A percentile compares a stretch with the other conserved stretches of the same genome.
These are phyloP conservation scores for Diaporthe australafricana DNA, from an alignment of 2,329 filamentous ascomycete species.

Conservation along the genomic window DNA sequence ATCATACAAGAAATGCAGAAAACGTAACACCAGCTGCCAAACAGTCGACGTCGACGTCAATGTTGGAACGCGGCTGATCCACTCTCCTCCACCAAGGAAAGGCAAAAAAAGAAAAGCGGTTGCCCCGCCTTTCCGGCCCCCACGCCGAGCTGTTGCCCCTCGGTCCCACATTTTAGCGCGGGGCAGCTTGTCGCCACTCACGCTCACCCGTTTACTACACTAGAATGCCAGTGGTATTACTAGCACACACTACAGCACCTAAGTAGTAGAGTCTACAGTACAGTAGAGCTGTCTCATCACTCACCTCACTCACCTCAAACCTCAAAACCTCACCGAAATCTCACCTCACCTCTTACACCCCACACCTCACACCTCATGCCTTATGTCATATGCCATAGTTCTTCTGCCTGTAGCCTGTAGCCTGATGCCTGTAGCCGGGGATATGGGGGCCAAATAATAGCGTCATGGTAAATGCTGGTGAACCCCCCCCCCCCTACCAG, in stretches of 20 bases:
- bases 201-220: not conserved
- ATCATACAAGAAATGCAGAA: not conserved
- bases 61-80: not conserved
- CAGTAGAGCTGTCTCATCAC: too few species aligned
- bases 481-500: too few species aligned
- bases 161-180: constrained; percentile 7
- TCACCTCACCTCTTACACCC: not conserved
- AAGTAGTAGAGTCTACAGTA: too few species aligned
- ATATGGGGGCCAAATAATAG: not conserved
- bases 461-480: not conserved
- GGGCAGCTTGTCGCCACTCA: constrained; percentile 13
- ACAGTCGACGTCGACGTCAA: constrained; percentile 21
- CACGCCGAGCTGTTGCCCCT: constrained; percentile 9
- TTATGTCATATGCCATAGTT: not conserved
- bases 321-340: not conserved
- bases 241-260: too few species aligned
- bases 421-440: not conserved
- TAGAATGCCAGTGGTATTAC: too few species aligned
- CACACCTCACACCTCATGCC: not conserved
- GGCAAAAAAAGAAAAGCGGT: not conserved
- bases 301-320: not conserved
- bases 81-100: not conserved
- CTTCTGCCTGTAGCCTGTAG: not conserved
- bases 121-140: constrained; percentile 35
- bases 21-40: not conserved